Evolutionary conservation across 1,139 yeast species (phyloP).

Genomic region (Geotrichum fermentans): DNA sequence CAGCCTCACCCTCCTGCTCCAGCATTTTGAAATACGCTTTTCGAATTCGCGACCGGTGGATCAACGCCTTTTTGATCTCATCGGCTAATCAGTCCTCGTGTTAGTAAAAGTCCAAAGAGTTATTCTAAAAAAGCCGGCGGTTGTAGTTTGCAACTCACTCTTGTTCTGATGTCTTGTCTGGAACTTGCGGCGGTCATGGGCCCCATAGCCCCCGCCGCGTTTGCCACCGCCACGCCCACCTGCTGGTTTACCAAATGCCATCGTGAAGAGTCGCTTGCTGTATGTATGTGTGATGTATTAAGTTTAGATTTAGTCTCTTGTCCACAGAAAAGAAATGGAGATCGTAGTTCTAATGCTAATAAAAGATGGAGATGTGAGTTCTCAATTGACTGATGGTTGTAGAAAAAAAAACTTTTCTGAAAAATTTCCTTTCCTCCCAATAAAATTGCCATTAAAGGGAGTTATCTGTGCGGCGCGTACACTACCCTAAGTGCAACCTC

Average conservation of each 20-base stretch:
- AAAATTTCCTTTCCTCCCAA: neutral
- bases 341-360: too few relatives aligned
- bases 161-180: constrained; percentile 13
- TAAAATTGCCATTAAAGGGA: neutral
- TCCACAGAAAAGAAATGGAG: too few relatives aligned
- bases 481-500: neutral
- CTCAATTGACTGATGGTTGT: too few relatives aligned
- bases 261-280: too few relatives aligned
- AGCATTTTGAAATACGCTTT: constrained; percentile 76
- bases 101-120: too few relatives aligned
- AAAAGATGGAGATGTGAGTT: too few relatives aligned
- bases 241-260: constrained; percentile 2
- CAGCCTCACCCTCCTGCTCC: constrained; percentile 57
- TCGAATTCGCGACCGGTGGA: constrained; percentile 78
- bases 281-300: too few relatives aligned
- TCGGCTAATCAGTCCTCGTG: too few relatives aligned
- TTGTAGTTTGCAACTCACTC: neutral
- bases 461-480: neutral
- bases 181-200: constrained; percentile 12
- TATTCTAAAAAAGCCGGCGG: too few relatives aligned
- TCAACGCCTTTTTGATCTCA: constrained; percentile 71
- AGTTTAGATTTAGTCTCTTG: too few relatives aligned
- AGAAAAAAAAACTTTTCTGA: neutral
- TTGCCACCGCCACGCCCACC: neutral
- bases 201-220: constrained; percentile 5